Percentiles rank a stretch among this genome's conserved stretches.
These are phyloP conservation scores for Clarireedia sp. DNA, from an alignment of 2,329 filamentous ascomycete genomes.

Conservation along the genomic window DNA sequence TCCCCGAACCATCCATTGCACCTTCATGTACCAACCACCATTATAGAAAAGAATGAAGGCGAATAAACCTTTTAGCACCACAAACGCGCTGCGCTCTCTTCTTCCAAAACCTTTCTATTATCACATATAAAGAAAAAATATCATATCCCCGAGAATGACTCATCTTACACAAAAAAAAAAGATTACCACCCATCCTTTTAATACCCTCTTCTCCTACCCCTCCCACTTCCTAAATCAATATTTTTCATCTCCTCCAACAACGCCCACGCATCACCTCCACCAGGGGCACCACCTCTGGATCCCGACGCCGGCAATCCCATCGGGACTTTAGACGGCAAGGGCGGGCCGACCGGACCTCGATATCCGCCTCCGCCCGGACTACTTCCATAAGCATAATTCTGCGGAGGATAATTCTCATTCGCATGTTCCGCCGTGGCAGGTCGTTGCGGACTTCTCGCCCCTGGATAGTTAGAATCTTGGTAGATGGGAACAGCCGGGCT, in stretches of 20 bases:
- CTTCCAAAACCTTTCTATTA: too few relatives aligned
- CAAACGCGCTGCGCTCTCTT: too few relatives aligned
- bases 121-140: too few relatives aligned
- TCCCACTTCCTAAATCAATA: conserved; percentile 57
- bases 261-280: conserved; percentile 38
- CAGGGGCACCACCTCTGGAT: conserved; percentile 14
- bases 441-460: conserved; percentile 18
- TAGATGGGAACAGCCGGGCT: conserved; percentile 27
- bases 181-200: not conserved
- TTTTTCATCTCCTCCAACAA: conserved; percentile 64
- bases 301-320: conserved; percentile 28
- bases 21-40: too few relatives aligned
- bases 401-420: conserved; percentile 23
- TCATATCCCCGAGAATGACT: too few relatives aligned
- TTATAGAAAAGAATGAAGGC: too few relatives aligned
- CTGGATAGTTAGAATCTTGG: conserved; percentile 19
- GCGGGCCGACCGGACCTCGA: conserved; percentile 34
- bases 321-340: conserved; percentile 66
- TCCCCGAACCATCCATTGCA: too few relatives aligned
- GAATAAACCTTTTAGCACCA: too few relatives aligned
- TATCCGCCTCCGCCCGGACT: conserved; percentile 21
- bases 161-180: too few relatives aligned
- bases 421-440: conserved; percentile 23
- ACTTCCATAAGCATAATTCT: conserved; percentile 23
- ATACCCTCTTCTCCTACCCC: conserved; percentile 28